Base-by-base conservation (phyloP, 2,329 filamentous ascomycete genomes). In the Xylariaceae sp. region DNA sequence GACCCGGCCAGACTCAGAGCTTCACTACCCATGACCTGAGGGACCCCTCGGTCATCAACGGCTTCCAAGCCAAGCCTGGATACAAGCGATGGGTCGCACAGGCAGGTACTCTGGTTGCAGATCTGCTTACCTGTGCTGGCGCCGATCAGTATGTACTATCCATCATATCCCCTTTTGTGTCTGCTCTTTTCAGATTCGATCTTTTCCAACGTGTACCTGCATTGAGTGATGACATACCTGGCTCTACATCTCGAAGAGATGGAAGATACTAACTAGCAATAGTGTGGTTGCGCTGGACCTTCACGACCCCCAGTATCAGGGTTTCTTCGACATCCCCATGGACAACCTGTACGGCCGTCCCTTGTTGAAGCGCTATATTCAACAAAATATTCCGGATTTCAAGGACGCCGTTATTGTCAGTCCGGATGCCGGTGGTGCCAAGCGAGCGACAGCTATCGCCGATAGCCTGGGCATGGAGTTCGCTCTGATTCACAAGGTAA, bases 71-170 rank as follows among this genome's bases (percentile, higher is more conserved):
- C 17, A 92, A 93, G 72, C 90, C 92, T 6, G 94, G 94, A 54
- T 99, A 99, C 75, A 94, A 94, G 78, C 91, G 96, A 77, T 99
- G 94, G 94, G 93, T 99, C 64, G 94, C 94, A 18, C 94, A 97
- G 77, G 92, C 94, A 48, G 94, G 94, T 61, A 97, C 92, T 35
- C 82, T 99, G 59, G 89, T 99, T 53, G 94, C 94, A 54, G 92
- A 97, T 73, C 84, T 99, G 50, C 81, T 99, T 65, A 97, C 92
- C 47, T 97, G 92, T 76, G 93, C 94, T 64, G 94, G 94, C 65
- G 92, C 94, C 51, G 93, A 99, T 74, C 94, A 97, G 88, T 94
- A 75, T 66, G 75, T 76, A 57, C 69, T 59, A 61, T 61, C 63
- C 64, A 39, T 41, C 34, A 17, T 44, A 51, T 59, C 61, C 52